phyloP scores from a whole-genome alignment of 495 filamentous ascomycete genomes.

The Penicillium flavigenum region DNA sequence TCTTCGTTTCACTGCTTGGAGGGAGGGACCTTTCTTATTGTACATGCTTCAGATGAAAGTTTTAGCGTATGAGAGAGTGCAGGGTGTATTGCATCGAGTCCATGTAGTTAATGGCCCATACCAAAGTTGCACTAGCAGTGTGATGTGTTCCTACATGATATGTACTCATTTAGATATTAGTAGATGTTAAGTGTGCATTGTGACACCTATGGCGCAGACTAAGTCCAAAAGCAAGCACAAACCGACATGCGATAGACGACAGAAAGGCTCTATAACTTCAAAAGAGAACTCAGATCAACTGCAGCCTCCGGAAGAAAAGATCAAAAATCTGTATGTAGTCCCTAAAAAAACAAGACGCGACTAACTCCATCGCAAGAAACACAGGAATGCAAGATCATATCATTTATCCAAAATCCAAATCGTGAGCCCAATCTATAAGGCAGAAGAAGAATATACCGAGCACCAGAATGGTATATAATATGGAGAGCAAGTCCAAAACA shows the following conservation, averaged over 20 bases:
- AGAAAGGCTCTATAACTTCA: background rate
- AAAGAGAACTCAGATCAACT: background rate
- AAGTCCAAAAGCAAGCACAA: background rate
- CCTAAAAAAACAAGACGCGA: background rate
- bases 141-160: background rate
- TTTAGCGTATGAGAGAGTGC: slow-evolving; percentile 7
- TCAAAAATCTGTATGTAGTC: background rate
- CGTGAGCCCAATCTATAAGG: slow-evolving; percentile 1
- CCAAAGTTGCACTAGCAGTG: background rate
- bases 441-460: background rate
- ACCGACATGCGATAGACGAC: background rate
- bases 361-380: slow-evolving; percentile 8
- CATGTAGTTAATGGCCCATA: background rate
- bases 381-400: slow-evolving; percentile 10
- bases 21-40: slow-evolving; percentile 15
- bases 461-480: background rate
- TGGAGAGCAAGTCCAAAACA: background rate
- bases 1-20: slow-evolving; percentile 8
- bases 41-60: slow-evolving; percentile 31
- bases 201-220: background rate
- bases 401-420: slow-evolving; percentile 3
- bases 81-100: background rate
- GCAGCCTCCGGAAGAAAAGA: background rate
- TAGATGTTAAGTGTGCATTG: background rate
- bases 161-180: background rate